These are phyloP conservation scores for Pyrenophora graminea DNA, from an alignment of 2,329 filamentous ascomycete genomes.

Conservation along the genomic window DNA sequence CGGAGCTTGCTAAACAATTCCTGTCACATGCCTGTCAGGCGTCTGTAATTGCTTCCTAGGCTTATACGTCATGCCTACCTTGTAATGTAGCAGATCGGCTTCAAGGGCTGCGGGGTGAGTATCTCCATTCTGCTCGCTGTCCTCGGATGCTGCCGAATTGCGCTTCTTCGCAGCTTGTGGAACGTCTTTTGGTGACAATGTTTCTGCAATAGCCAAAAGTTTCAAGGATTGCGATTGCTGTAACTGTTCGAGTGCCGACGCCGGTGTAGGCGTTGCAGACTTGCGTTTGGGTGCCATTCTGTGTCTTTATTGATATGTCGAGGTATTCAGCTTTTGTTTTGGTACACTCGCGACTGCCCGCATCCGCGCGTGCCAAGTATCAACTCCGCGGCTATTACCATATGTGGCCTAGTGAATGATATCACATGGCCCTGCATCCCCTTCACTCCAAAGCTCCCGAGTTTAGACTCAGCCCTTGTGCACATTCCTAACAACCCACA, in stretches of 20 bases:
- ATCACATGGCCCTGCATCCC: constrained; percentile 1
- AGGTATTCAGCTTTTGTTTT: constrained; percentile 35
- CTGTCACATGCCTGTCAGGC: constrained; percentile 40
- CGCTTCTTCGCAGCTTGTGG: constrained; percentile 48
- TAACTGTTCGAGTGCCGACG: constrained; percentile 56
- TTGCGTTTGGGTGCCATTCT: constrained; percentile 36
- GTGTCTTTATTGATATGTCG: constrained; percentile 5
- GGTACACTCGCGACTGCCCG: constrained; percentile 15
- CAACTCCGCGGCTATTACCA: constrained; percentile 25
- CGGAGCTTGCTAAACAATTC: constrained; percentile 95
- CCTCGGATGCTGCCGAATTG: constrained; percentile 68
- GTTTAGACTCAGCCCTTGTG: not conserved
- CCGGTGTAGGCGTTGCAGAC: constrained; percentile 26
- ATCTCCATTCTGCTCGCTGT: constrained; percentile 68
- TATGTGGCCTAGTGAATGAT: constrained; percentile 12
- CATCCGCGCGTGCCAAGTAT: constrained; percentile 23
- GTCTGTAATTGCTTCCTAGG: not conserved
- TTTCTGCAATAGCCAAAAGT: constrained; percentile 77
- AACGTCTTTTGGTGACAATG: constrained; percentile 62
- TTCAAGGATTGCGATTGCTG: constrained; percentile 66
- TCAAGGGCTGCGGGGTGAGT: constrained; percentile 70
- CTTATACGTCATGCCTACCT: constrained; percentile 49
- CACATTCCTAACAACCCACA: not conserved
- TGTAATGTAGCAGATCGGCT: constrained; percentile 86
- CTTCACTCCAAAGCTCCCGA: not conserved